Evolutionary conservation across 2,329 filamentous ascomycete genomes (phyloP), one percentile per base, ranked within the genome.

Genomic region (Colletotrichum sp.): DNA sequence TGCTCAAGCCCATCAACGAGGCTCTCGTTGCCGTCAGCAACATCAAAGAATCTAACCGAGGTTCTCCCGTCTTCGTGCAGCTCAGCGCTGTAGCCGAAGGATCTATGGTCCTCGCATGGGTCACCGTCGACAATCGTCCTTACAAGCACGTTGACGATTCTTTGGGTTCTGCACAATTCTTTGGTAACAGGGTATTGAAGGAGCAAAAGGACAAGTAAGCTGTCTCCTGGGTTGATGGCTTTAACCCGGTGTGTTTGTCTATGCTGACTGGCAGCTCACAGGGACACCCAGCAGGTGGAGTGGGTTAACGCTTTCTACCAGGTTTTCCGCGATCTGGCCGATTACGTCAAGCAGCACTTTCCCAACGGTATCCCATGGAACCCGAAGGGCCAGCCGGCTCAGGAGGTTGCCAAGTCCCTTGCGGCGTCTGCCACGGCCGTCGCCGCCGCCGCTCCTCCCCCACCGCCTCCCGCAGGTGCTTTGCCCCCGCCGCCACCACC

Each of bases 271-370:
- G 16, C 15, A 39, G n/a, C 8, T 24, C 12, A 9, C 26, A 97
- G 95, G 87, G 95, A 96, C 81, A 90, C 91, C 71, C 92, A 92
- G 80, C 95, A 98, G 81, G 90, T 96, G 71, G 93, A 97, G 82
- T 99, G 96, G 92, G 92, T 98, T 39, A 95, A 96, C 81, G 90
- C 95, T n/a, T 98, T 98, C 87, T 98, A 98, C 86, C 93, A 93
- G 81, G 91, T 98, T 76, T 98, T 98, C 88, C 95, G 94, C 80
- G 93, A 96, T 34, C 92, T 99, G 59, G 89, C 92, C 74, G 93
- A 94, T 67, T 98, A 98, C 83, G 92, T 97, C 79, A 96, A 96
- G 87, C 92, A 95, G 80, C 92, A 96, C 83, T 98, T 95, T 83
- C 87, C 92, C 21, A 92, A 90, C 64, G 96, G 96, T 64, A 90